Base-by-base conservation (phyloP, 2,329 filamentous ascomycete genomes). In the Nannizziopsis barbatae region DNA sequence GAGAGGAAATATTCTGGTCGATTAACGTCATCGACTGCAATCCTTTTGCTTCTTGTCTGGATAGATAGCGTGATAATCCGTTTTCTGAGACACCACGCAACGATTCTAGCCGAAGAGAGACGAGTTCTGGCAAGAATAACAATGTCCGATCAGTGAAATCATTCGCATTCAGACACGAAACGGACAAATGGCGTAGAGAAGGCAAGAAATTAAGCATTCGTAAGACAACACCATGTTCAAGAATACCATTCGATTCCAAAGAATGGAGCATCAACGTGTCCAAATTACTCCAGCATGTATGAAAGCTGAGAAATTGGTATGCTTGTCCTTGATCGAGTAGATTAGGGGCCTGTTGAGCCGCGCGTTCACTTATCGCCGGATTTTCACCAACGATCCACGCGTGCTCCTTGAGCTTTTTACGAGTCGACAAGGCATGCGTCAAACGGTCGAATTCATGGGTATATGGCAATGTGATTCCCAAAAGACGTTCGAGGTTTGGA, bases 81-180 rank as follows among this genome's bases (percentile, higher is more conserved):
- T 69, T 65, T 50, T 79, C 76, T 2, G 74, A 77, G 38, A 81
- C 58, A 2, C 77, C 77, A 8, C 66, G 66, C 7, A 80, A 65
- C 42, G 71, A 69, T 54, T 80, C 75, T 27, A 81, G 66, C 2
- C 77, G 70, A 10, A 80, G 64, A 0, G 74, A 76, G 32, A 67
- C 64, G 10, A 80, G 58, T 2, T 70, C 50, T 1, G 75, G 75
- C 10, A 80, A 60, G 30, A 75, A 69, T 22, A 75, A 66, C 31
- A 81, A 60, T 2, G 75, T 73, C 37, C 69, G 65, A 55, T 79
- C 73, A 14, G 74, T 71, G 53, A 80, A 80, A 40, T 77, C 74
- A 32, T 71, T 65, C 11, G 68, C 64, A 49, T 73, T 65, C 35
- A 80, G 72, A 37, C 70, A 70, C n/a, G 74, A 73, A 22, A 80